phyloP scores from a whole-genome alignment of 176 grass and related monocot genomes.

The Avena sativa region DNA sequence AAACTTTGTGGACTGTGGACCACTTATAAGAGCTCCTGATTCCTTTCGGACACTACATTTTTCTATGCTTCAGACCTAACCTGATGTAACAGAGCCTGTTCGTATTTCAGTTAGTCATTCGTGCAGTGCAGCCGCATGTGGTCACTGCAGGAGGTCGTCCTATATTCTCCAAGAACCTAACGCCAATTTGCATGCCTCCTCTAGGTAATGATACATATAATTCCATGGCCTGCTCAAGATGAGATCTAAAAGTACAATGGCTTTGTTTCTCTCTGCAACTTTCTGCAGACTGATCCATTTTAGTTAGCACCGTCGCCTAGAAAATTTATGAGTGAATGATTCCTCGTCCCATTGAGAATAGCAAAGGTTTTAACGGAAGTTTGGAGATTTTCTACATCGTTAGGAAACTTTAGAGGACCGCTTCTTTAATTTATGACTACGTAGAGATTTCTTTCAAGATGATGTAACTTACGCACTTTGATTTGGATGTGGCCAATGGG shows the following conservation, averaged over 20 bases:
- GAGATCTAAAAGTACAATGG: constrained; percentile 50
- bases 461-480: background rate
- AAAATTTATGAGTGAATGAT: constrained; percentile 20
- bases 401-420: constrained; percentile 1
- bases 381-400: constrained; percentile 28
- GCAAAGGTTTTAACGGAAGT: background rate
- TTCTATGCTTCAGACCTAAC: constrained; percentile 5
- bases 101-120: background rate
- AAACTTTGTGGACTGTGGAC: constrained; percentile 38
- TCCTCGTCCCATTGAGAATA: constrained; percentile 26
- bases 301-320: background rate
- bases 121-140: constrained; percentile 27
- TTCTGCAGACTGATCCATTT: constrained; percentile 35
- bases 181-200: background rate
- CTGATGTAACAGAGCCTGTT: constrained; percentile 20
- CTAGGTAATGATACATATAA: constrained; percentile 30
- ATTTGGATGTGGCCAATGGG: background rate
- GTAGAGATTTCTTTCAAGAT: background rate
- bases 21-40: background rate
- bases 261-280: constrained; percentile 43
- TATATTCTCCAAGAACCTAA: constrained; percentile 26
- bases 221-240: constrained; percentile 35
- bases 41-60: constrained; percentile 14
- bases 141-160: background rate
- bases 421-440: background rate